phyloP scores from a whole-genome alignment of 163 green algal species.

The Chloromonas sp. region DNA sequence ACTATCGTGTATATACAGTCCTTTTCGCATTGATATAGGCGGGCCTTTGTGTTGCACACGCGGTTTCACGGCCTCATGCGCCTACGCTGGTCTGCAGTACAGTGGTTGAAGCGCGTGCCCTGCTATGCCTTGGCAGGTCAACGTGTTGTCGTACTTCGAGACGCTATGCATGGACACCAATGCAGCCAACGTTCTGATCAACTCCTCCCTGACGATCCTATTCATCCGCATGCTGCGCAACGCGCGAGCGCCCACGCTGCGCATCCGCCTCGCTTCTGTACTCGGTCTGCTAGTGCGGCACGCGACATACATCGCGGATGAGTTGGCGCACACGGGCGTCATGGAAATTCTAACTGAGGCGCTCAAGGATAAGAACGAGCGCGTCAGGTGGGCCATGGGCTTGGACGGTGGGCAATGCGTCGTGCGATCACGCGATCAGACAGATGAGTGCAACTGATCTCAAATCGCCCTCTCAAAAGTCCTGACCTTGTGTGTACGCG shows the following conservation, averaged over 20 bases:
- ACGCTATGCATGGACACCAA: conserved; percentile 67
- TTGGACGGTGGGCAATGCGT: not conserved
- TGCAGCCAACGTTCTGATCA: conserved; percentile 79
- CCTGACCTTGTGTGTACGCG: too few relatives aligned
- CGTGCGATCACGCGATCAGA: not conserved
- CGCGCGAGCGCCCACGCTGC: conserved; percentile 47
- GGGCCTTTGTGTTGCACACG: not conserved
- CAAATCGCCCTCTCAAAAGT: too few relatives aligned
- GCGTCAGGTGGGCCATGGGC: conserved; percentile 30
- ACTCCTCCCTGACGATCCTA: conserved; percentile 63
- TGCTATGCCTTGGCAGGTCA: conserved; percentile 43
- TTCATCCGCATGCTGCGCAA: conserved; percentile 71
- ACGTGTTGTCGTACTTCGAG: conserved; percentile 87
- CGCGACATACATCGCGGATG: conserved; percentile 77
- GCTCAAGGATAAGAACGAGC: conserved; percentile 60
- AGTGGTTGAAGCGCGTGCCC: not conserved
- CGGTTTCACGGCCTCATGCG: not conserved
- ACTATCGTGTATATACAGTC: too few relatives aligned
- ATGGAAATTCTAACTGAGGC: conserved; percentile 70
- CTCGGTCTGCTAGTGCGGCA: conserved; percentile 75
- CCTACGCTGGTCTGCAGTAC: too few relatives aligned
- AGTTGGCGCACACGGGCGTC: conserved; percentile 53
- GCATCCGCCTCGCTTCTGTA: conserved; percentile 63
- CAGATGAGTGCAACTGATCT: too few relatives aligned
- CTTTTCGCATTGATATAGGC: too few relatives aligned